These are phyloP conservation scores for Macroventuria anomochaeta DNA, from an alignment of 2,329 filamentous ascomycete species.

Conservation along the genomic window DNA sequence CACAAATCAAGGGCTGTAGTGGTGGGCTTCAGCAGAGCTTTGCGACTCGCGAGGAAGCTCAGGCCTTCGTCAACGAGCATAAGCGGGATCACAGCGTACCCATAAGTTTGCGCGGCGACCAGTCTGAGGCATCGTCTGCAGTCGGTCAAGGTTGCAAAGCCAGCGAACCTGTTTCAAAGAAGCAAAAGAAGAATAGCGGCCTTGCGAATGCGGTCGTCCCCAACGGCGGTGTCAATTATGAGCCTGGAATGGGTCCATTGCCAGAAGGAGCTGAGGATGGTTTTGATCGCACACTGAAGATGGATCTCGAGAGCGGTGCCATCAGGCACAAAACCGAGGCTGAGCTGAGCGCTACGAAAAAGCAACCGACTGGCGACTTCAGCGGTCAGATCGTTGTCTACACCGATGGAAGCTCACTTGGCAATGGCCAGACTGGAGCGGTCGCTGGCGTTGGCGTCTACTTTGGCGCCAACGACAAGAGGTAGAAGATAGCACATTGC, in stretches of 20 bases:
- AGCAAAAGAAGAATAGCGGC: constrained; percentile 44
- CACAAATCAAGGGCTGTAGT: constrained; percentile 76
- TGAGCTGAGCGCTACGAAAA: constrained; percentile 56
- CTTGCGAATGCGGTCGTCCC: constrained; percentile 17
- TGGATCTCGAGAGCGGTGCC: constrained; percentile 61
- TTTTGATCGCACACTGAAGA: constrained; percentile 64
- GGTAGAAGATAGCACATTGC: constrained; percentile 49
- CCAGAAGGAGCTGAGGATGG: constrained; percentile 64
- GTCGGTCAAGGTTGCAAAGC: constrained; percentile 21
- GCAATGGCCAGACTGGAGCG: constrained; percentile 63
- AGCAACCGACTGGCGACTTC: constrained; percentile 52
- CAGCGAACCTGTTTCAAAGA: constrained; percentile 42
- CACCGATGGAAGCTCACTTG: constrained; percentile 67
- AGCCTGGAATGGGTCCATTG: constrained; percentile 63
- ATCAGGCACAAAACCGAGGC: constrained; percentile 62
- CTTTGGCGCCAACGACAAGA: constrained; percentile 65
- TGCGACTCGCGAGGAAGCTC: constrained; percentile 68
- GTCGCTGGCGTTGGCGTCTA: constrained; percentile 69
- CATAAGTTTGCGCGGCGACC: constrained; percentile 36
- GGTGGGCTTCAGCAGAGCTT: constrained; percentile 64
- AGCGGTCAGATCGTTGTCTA: constrained; percentile 64
- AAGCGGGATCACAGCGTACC: constrained; percentile 38
- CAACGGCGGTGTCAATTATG: constrained; percentile 33
- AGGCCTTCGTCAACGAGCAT: constrained; percentile 68
- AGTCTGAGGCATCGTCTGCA: constrained; percentile 35